These are phyloP conservation scores for Pseudopyrenochaeta lycopersici DNA, from an alignment of 2,329 filamentous ascomycete genomes.

Conservation along the genomic window DNA sequence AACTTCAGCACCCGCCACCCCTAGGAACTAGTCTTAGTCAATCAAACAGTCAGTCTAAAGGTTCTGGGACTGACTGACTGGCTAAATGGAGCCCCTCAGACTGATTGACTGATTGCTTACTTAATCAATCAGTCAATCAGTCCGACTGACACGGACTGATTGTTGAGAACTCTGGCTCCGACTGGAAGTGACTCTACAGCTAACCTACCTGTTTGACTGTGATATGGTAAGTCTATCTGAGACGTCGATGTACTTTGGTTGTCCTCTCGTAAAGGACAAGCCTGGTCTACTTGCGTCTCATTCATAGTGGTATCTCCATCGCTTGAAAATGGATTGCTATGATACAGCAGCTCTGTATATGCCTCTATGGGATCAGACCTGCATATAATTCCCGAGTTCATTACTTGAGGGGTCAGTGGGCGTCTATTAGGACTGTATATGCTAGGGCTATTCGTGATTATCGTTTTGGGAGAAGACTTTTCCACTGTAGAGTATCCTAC, in stretches of 20 bases:
- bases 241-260: background rate
- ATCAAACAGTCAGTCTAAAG: too few relatives aligned
- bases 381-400: background rate
- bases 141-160: too few relatives aligned
- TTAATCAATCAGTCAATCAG: too few relatives aligned
- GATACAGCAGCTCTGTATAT: background rate
- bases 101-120: too few relatives aligned
- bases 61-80: too few relatives aligned
- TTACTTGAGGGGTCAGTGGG: background rate
- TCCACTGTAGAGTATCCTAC: background rate
- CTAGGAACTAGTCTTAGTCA: too few relatives aligned
- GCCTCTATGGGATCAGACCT: background rate
- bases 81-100: too few relatives aligned
- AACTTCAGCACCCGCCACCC: too few relatives aligned
- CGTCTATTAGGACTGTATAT: background rate
- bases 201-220: background rate
- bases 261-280: background rate
- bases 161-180: too few relatives aligned
- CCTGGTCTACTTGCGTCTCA: background rate
- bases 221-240: background rate
- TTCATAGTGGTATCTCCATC: background rate
- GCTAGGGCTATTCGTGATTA: background rate
- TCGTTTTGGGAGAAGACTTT: background rate
- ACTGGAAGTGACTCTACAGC: background rate
- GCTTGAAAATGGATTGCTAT: background rate